Conservation (phyloP, 2,329 filamentous ascomycete species). For the Sporothrix globosa region DNA sequence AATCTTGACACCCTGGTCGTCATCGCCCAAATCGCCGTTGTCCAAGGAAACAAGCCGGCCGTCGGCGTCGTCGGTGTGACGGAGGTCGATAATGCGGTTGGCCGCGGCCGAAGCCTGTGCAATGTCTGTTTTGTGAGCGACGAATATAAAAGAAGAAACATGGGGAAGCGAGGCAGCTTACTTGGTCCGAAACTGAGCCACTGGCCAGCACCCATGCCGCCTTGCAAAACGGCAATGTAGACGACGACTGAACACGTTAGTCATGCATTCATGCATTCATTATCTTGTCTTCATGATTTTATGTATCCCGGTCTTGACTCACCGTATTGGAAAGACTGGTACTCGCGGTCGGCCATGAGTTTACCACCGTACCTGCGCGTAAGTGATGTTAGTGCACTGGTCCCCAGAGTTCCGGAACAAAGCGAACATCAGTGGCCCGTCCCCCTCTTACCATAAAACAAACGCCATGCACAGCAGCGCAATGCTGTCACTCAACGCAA, state of each 20-base stretch:
- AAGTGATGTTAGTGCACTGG: neutral
- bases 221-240: conserved; percentile 44
- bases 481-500: conserved; percentile 70
- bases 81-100: conserved; percentile 42
- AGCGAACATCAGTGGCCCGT: neutral
- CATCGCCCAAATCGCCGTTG: conserved; percentile 39
- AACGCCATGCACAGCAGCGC: conserved; percentile 66
- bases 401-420: neutral
- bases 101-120: conserved; percentile 43
- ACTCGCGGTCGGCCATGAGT: conserved; percentile 42
- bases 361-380: conserved; percentile 40
- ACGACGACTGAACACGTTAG: conserved; percentile 39
- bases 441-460: conserved; percentile 56
- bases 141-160: neutral
- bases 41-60: conserved; percentile 40
- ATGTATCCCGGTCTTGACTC: neutral
- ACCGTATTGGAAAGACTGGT: conserved; percentile 43
- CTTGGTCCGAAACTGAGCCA: conserved; percentile 44
- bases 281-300: too few relatives aligned
- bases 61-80: conserved; percentile 36
- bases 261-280: too few relatives aligned
- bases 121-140: conserved; percentile 37
- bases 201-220: conserved; percentile 42
- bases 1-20: conserved; percentile 49
- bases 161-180: conserved; percentile 30